Conservation (phyloP, 192 early-diverging fungal species). For the Obelidium mucronatum region DNA sequence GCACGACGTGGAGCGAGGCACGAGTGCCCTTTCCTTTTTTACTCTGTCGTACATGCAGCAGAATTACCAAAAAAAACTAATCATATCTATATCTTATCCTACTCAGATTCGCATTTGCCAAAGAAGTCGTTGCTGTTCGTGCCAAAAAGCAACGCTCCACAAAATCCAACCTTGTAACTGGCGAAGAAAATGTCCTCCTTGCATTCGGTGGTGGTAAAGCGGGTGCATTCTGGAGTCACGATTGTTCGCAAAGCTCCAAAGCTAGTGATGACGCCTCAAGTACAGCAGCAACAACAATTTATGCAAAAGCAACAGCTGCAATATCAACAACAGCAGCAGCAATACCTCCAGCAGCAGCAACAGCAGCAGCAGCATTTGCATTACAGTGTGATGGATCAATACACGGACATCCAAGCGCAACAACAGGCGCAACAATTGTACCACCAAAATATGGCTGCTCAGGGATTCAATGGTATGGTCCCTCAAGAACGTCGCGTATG, state of each 20-base stretch:
- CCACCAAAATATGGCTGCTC: slow-evolving; percentile 22
- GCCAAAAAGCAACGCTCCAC: slow-evolving; percentile 26
- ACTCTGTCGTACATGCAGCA: background rate
- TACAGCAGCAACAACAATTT: slow-evolving; percentile 22
- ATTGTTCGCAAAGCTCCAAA: slow-evolving; percentile 65
- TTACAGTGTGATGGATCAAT: slow-evolving; percentile 1
- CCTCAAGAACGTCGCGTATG: slow-evolving; percentile 46
- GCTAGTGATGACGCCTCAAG: background rate
- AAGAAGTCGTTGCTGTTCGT: slow-evolving; percentile 58
- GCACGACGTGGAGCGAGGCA: no score
- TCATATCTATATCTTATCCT: background rate
- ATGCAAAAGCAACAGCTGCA: slow-evolving; percentile 13
- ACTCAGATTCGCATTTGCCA: slow-evolving; percentile 62
- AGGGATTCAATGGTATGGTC: slow-evolving; percentile 16
- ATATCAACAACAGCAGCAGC: slow-evolving; percentile 8
- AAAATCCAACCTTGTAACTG: slow-evolving; percentile 42
- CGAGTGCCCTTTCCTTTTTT: background rate
- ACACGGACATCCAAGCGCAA: background rate
- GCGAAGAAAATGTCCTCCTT: slow-evolving; percentile 68
- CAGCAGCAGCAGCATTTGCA: background rate
- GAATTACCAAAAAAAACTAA: no score
- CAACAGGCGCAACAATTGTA: slow-evolving; percentile 20
- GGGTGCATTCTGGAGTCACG: slow-evolving; percentile 52
- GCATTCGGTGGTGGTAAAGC: slow-evolving; percentile 58
- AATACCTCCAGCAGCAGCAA: background rate